These are phyloP conservation scores for Didymella pinodella DNA, from an alignment of 2,329 filamentous ascomycete genomes.

Conservation along the genomic window DNA sequence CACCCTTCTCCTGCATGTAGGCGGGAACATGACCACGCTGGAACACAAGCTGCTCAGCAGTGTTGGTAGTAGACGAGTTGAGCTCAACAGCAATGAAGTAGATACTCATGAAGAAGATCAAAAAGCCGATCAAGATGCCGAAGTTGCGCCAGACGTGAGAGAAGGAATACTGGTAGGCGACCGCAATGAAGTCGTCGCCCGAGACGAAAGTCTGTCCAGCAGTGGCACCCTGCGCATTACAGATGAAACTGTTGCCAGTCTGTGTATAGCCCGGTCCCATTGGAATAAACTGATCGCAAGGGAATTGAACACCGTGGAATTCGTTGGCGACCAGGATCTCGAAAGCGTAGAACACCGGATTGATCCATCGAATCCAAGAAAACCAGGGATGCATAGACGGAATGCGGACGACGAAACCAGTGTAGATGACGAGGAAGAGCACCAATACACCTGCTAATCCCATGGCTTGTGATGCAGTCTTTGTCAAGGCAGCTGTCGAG, in stretches of 20 bases:
- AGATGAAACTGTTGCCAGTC: slow-evolving; percentile 46
- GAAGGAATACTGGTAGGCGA: slow-evolving; percentile 50
- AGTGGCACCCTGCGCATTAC: slow-evolving; percentile 50
- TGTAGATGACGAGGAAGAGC: slow-evolving; percentile 69
- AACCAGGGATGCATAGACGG: slow-evolving; percentile 62
- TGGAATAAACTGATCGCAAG: slow-evolving; percentile 51
- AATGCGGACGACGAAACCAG: slow-evolving; percentile 73
- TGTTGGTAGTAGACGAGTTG: slow-evolving; percentile 69
- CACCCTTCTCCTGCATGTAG: slow-evolving; percentile 46
- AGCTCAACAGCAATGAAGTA: slow-evolving; percentile 72
- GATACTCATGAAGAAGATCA: slow-evolving; percentile 68
- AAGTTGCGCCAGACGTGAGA: slow-evolving; percentile 57
- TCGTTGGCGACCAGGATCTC: slow-evolving; percentile 84
- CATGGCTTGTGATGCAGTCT: slow-evolving; percentile 68
- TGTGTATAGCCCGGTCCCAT: slow-evolving; percentile 46
- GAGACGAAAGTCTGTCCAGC: slow-evolving; percentile 50
- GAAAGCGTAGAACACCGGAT: slow-evolving; percentile 81
- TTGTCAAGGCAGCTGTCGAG: slow-evolving; percentile 75
- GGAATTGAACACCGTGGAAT: slow-evolving; percentile 45
- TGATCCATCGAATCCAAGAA: slow-evolving; percentile 63
- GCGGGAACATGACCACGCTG: slow-evolving; percentile 54
- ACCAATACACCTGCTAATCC: slow-evolving; percentile 65
- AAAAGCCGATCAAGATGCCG: slow-evolving; percentile 71
- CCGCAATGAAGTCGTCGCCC: slow-evolving; percentile 50
- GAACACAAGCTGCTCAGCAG: slow-evolving; percentile 75